Evolutionary conservation across 495 filamentous ascomycete genomes (phyloP), one percentile per base, ranked within the genome.

Genomic region (Xylaria grammica): DNA sequence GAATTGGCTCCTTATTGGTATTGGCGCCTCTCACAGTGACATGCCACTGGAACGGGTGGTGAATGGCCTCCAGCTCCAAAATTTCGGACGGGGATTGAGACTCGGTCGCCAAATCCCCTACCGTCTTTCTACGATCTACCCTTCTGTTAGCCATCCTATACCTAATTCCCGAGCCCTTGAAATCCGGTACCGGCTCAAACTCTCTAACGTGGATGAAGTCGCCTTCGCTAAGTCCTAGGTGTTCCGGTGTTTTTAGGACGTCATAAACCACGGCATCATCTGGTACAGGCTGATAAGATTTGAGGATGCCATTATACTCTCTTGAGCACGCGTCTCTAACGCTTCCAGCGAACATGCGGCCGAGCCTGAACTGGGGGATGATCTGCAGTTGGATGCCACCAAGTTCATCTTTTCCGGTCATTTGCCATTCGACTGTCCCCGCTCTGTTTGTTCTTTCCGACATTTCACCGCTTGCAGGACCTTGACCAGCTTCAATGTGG

Each of bases 361-460:
- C 59, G 46, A 62, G 59, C 59, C 36, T 34, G 20, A 62, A 49
- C 42, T 62, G 59, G 49, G 48, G 48, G 11, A 50, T 50, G 26
- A 50, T 50, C 48, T 50, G 48, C 24, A 50, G 48, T 50, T 50
- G 48, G 22, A 50, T 50, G 4, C 48, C 48, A 11, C 48, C 48
- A 50, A 50, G 7, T 15, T 50, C 48, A 50, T 50, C 48, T 27
- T 27, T 50, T 29, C 48, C 48, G 17, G 48, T 50, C 9, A 50
- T 50, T 50, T 50, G 48, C 48, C 48, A 50, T 50, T 50, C 48
- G 13, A 50, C 26, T 8, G 48, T 50, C 24, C 48, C 48, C 17
- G 20, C 48, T 26, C 11, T 50, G 8, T 15, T 50, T 15, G 24
- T 5, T 26, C 17, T 20, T 29, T n/a, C n/a, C n/a, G n/a, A n/a